Base-by-base conservation (phyloP, 1,284 basidiomycete genomes). In the Sphagnurus paluster region DNA sequence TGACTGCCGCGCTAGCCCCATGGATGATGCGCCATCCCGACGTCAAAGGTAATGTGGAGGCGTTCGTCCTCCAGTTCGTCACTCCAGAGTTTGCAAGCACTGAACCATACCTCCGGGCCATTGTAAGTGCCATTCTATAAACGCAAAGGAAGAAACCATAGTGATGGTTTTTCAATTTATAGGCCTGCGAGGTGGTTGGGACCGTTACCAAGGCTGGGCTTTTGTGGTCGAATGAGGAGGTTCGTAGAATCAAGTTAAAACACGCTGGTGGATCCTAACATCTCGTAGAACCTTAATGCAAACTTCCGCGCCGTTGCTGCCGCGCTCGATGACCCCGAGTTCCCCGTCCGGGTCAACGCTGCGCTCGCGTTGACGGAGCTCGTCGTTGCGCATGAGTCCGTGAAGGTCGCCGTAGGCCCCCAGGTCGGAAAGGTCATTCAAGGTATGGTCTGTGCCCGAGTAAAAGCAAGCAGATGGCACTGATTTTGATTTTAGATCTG, bases 361-460 rank as follows among this genome's bases (percentile, higher is more conserved):
- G 87, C 87, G 1, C 70, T 93, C 52, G 83, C 90, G 1, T 69
- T 95, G 50, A 88, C 89, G 2, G 85, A 90, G 60, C 75, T 95
- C 67, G 79, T 93, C 23, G 70, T 79, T n/a, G 70, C 64, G 23
- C 74, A 87, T 46, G 77, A 82, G n/a, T 72, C 74, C 42, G 90
- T 95, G 44, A 82, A 82, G 55, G 73, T 66, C 4, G 82, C 82
- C 7, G 83, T 95, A 48, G 78, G 84, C 5, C 86, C 89, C 13
- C 84, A 88, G 60, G 87, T 94, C 28, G 90, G 85, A 33, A 88
- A 92, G 60, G 84, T 96, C 56, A 86, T 96, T 56, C 90, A 93
- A 70, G 86, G 88, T 85, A 55, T 43, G 75, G n/a, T n/a, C n/a
- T n/a, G n/a, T n/a, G n/a, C n/a, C n/a, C n/a, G n/a, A n/a, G n/a